Base-by-base conservation (phyloP, 2,329 filamentous ascomycete genomes). In the Gnomoniopsis sp. region DNA sequence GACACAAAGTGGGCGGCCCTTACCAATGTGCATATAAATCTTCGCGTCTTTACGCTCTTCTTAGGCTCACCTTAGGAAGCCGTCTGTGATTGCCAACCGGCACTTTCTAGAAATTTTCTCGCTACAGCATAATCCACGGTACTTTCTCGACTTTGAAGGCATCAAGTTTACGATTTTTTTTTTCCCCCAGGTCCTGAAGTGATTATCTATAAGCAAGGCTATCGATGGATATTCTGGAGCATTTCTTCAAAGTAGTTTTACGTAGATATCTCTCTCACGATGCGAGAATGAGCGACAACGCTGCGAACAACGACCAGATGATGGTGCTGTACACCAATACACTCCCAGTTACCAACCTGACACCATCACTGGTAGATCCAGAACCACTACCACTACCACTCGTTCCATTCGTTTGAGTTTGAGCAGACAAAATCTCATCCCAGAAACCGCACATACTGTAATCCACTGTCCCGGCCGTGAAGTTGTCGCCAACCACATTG, bases 381-480 rank as follows among this genome's bases (percentile, higher is more conserved):
- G 46, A 30, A 6, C 23, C 46, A 10, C 33, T 15, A n/a, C 30
- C 49, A 3, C 55, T 34, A 23, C 55, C 22, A 21, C 36, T 46
- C 8, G 34, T 46, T 30, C 41, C 49, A 15, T 38, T 52, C 14
- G 49, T 3, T 11, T 8, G 14, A 2, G 49, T 3, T 11, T 8
- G 14, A 2, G 43, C 33, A 34, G 33, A 33, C 30, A 47, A 43
- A 17, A 57, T 43, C 4, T 19, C 41, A 49, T 59, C 57, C 57
- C 57, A 59, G 38, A 59, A 59, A 41, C 47, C 53, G 22, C 57
- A 59, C 53, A 56, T 56, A 48, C 53, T 57, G 47, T 59, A 59
- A 30, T 59, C 57, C 8, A 59, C 57, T 30, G 44, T 33, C 2
- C 41, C 53, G 7, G 36, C 15, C 14, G 22, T 47, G 19, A 56